Percentiles rank a stretch among this genome's conserved stretches.
These are phyloP conservation scores for Penicillium sp. DNA, from an alignment of 2,329 filamentous ascomycete genomes.

Conservation along the genomic window DNA sequence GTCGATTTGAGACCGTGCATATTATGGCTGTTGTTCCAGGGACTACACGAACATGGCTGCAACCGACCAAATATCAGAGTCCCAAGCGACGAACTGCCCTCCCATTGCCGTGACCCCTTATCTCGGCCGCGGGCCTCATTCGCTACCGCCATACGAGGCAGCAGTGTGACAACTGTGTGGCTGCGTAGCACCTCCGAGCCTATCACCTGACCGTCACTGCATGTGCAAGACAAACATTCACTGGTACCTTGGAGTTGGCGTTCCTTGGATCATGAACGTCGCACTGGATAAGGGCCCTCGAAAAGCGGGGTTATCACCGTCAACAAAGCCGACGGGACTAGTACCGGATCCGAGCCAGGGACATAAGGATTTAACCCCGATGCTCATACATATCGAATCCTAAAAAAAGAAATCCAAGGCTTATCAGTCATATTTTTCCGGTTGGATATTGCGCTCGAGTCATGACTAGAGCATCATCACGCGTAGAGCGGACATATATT, in stretches of 20 bases:
- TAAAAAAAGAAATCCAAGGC: background rate
- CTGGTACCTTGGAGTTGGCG: background rate
- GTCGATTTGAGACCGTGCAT: constrained; percentile 28
- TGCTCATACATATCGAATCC: background rate
- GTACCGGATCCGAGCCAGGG: background rate
- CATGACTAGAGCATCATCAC: background rate
- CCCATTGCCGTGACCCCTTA: background rate
- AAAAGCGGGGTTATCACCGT: background rate
- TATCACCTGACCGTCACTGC: constrained; percentile 14
- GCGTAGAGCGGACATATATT: background rate
- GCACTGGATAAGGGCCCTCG: background rate
- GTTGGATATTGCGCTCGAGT: background rate
- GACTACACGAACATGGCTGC: background rate
- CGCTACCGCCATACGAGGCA: background rate
- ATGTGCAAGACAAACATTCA: constrained; percentile 5
- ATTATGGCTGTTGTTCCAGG: background rate
- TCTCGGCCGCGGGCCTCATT: background rate
- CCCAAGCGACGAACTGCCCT: background rate
- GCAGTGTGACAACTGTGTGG: background rate
- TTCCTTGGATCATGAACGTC: background rate
- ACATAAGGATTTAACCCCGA: background rate
- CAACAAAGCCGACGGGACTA: background rate
- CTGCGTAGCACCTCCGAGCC: constrained; percentile 6
- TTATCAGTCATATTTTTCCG: background rate
- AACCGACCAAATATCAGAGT: background rate